A percentile compares a stretch with the other conserved stretches of the same genome.
phyloP scores from a whole-genome alignment of 192 early-diverging fungal genomes.

The Backusella morwellensis region DNA sequence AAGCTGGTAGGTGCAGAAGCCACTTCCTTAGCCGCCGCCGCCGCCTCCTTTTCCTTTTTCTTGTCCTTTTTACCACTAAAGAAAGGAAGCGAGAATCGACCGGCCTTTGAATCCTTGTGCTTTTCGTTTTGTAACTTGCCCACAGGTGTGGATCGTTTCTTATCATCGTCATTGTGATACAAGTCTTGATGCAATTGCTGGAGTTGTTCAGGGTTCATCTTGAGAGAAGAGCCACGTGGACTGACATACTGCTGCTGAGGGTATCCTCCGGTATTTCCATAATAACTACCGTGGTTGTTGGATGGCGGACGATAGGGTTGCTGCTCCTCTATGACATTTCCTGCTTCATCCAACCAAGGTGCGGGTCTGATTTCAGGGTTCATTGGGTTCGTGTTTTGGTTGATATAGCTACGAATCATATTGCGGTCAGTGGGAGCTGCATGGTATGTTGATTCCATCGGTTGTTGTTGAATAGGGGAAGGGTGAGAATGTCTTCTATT shows the following conservation, averaged over 20 bases:
- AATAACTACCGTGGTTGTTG: neutral
- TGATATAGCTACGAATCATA: constrained; percentile 1
- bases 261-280: neutral
- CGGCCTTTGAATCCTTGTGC: neutral
- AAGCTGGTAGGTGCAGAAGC: neutral
- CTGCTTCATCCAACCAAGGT: neutral
- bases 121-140: constrained; percentile 1
- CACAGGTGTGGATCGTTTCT: neutral
- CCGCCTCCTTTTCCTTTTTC: constrained; percentile 8
- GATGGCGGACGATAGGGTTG: neutral
- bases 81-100: neutral
- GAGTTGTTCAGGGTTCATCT: neutral
- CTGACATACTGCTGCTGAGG: neutral
- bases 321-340: neutral
- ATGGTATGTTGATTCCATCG: neutral
- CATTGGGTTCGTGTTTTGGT: neutral
- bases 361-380: constrained; percentile 2
- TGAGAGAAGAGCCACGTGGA: neutral
- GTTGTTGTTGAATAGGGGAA: neutral
- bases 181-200: neutral
- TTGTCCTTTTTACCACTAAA: constrained; percentile 14
- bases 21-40: neutral
- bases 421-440: neutral
- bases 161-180: neutral
- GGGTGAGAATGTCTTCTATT: constrained; percentile 1